Evolutionary conservation across 208 protist genomes (phyloP), one percentile per base, ranked within the genome.

Genomic region (Leptomonas seymouri): DNA sequence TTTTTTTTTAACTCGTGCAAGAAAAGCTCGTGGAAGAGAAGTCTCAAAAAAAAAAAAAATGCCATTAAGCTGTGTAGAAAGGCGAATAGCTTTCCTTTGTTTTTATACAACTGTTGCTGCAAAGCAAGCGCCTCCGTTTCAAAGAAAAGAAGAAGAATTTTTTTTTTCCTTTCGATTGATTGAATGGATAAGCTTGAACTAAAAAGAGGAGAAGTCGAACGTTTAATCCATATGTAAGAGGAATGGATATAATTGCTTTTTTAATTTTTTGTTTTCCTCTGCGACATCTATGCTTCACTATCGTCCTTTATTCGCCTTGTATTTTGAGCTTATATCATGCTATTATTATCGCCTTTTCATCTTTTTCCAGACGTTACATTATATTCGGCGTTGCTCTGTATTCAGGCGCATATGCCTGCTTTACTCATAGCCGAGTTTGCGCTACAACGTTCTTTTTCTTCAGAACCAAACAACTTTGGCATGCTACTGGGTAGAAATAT

Each of bases 291-390:
- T 64, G 64, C 36, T 57, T 69, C 67, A 60, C 41, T 76, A 41
- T 73, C 64, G 27, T 80, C 60, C 59, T 76, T 74, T 71, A 2
- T 68, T 76, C 57, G 23, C 18, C 31, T 48, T 50, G 20, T 51
- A 49, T 36, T 67, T 56, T 27, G 20, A 36, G 7, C 2, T 7
- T 28, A 23, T 48, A 41, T 59, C 59, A 51, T 56, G 50, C n/a
- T 36, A 41, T 30, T n/a, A 21, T 45, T 11, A n/a, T 56, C 31
- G 12, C 6, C 16, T 46, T 27, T 7, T 39, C 12, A 36, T 51
- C 15, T 51, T 12, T 34, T 51, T 27, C 66, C 36, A 8, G 41
- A 34, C 34, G 27, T 59, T 8, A 27, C 51, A 39, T 39, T 57
- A 1, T 39, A 23, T 11, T 4, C 6, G 21, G 49, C 49, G 21